Evolutionary conservation across 192 early-diverging fungal species (phyloP).

Genomic region (Entrophospora sp.): DNA sequence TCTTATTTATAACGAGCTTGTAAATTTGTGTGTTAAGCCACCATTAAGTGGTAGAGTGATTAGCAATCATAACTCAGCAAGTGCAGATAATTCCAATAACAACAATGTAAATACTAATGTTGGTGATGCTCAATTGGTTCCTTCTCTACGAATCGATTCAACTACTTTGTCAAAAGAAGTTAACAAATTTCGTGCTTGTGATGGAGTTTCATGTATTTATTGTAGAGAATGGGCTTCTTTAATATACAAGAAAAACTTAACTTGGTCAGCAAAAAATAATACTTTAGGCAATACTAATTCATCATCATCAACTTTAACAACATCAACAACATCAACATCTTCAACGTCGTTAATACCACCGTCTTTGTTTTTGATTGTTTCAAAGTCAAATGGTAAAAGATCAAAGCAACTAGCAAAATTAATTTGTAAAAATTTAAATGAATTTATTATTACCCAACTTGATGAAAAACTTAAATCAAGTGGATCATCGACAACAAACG

Average conservation of each 20-base stretch:
- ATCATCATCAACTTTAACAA: neutral
- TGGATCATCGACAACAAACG: constrained; percentile 21
- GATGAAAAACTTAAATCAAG: constrained; percentile 16
- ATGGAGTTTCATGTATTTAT: constrained; percentile 60
- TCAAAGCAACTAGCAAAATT: constrained; percentile 30
- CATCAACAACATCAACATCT: neutral
- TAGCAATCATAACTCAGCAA: too few species aligned
- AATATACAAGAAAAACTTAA: constrained; percentile 61
- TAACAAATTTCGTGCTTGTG: constrained; percentile 60
- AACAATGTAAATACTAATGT: neutral
- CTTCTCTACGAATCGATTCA: constrained; percentile 56
- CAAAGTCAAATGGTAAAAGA: constrained; percentile 24
- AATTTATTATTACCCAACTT: constrained; percentile 13
- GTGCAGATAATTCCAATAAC: too few species aligned
- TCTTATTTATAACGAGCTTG: constrained; percentile 1
- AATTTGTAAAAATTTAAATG: constrained; percentile 28
- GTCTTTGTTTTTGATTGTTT: too few species aligned
- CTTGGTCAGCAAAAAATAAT: constrained; percentile 27
- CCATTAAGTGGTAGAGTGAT: neutral
- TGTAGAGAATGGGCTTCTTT: constrained; percentile 75
- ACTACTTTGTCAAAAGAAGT: constrained; percentile 58
- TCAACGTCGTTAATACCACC: too few species aligned
- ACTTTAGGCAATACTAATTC: neutral
- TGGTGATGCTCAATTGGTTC: constrained; percentile 21
- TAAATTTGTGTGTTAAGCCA: neutral